Conservation (phyloP, 1,139 yeast genomes). For the Yamadazyma triangularis region DNA sequence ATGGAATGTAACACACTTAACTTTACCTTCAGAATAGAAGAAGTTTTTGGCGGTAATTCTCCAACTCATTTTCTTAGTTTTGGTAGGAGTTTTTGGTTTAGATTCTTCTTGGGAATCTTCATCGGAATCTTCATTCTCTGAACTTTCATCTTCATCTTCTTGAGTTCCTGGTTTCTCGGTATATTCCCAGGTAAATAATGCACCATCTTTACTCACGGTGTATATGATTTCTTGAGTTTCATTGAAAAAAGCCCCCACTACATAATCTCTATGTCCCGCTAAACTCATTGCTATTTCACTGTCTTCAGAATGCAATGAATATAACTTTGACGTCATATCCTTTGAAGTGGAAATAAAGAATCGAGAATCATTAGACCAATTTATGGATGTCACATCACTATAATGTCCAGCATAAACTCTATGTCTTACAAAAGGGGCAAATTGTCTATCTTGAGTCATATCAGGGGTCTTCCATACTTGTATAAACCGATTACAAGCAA, state of each 20-base stretch:
- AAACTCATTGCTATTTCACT: slow-evolving; percentile 78
- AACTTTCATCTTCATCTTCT: slow-evolving; percentile 38
- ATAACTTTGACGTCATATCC: slow-evolving; percentile 87
- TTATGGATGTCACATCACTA: slow-evolving; percentile 68
- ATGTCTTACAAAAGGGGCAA: slow-evolving; percentile 93
- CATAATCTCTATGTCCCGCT: slow-evolving; percentile 91
- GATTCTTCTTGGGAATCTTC: slow-evolving; percentile 14
- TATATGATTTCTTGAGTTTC: slow-evolving; percentile 82
- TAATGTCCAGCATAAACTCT: slow-evolving; percentile 92
- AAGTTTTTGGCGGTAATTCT: slow-evolving; percentile 75
- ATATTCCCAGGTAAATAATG: slow-evolving; percentile 89
- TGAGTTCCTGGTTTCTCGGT: slow-evolving; percentile 43
- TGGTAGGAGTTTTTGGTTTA: slow-evolving; percentile 3
- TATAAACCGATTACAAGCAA: slow-evolving; percentile 74
- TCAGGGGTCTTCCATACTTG: slow-evolving; percentile 96
- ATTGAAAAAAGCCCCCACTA: slow-evolving; percentile 81
- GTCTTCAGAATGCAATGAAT: slow-evolving; percentile 71
- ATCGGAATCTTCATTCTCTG: slow-evolving; percentile 33
- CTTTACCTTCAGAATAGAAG: slow-evolving; percentile 67
- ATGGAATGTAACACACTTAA: slow-evolving; percentile 83
- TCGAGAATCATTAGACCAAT: slow-evolving; percentile 90
- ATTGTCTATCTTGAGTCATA: slow-evolving; percentile 69
- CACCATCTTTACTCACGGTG: slow-evolving; percentile 93
- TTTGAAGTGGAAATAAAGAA: slow-evolving; percentile 83
- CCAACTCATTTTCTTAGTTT: slow-evolving; percentile 63